These are phyloP conservation scores for Talaromyces sp. DNA, from an alignment of 2,329 filamentous ascomycete species.

Conservation along the genomic window DNA sequence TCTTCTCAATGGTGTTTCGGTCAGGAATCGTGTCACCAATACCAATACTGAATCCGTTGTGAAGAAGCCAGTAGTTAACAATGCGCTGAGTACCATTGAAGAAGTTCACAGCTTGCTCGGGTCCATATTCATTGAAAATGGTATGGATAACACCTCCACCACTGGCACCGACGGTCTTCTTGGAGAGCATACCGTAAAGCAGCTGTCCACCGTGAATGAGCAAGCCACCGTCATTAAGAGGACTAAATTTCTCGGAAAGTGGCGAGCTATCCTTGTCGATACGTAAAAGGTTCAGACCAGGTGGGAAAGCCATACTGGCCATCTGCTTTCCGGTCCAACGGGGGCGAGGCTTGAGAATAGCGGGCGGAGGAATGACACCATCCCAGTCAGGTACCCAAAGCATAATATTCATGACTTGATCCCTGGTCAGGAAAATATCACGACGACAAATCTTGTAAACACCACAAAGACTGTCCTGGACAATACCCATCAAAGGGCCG, in stretches of 20 bases:
- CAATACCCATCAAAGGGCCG: conserved; percentile 97
- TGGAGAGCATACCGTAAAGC: conserved; percentile 85
- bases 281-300: conserved; percentile 77
- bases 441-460: conserved; percentile 95
- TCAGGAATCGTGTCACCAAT: conserved; percentile 98
- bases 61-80: conserved; percentile 94
- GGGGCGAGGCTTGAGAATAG: conserved; percentile 89
- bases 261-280: conserved; percentile 63
- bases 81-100: conserved; percentile 95
- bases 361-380: conserved; percentile 86
- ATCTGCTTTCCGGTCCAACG: conserved; percentile 99
- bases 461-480: conserved; percentile 95
- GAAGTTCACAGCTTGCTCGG: conserved; percentile 84
- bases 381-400: conserved; percentile 99
- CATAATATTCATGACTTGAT: conserved; percentile 94
- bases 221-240: conserved; percentile 74
- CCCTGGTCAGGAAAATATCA: conserved; percentile 86
- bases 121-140: conserved; percentile 92
- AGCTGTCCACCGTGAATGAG: conserved; percentile 85
- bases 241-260: conserved; percentile 57
- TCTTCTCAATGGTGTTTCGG: conserved; percentile 76
- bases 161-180: conserved; percentile 91
- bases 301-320: conserved; percentile 87
- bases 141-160: conserved; percentile 92
- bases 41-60: conserved; percentile 96